Base-by-base conservation (phyloP, 345 rosid genomes). In the Viola odorata region DNA sequence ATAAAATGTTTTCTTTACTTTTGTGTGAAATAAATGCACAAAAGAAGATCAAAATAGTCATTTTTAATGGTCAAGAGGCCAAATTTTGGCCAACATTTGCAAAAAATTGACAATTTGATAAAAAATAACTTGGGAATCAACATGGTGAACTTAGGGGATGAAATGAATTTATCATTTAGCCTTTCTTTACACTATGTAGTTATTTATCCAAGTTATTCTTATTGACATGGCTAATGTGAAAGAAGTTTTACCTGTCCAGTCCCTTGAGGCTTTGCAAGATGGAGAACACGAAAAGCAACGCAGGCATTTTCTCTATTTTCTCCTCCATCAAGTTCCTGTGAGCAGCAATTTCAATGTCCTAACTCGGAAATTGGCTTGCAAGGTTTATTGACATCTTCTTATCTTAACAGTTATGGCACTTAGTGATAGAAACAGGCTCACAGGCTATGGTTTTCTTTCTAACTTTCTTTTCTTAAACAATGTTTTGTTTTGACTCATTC, bases 201-300 rank as follows among this genome's bases (percentile, higher is more conserved):
- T 5, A n/a, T 54, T 48, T 59, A 9, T 49, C 5, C n/a, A 13
- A 14, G 40, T 8, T 75, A 54, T 45, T 57, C 58, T 54, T 67
- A 7, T 40, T 49, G 48, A 69, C 62, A 57, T 50, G 68, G 38
- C 50, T 73, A 36, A 71, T 64, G 39, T 72, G 16, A 58, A n/a
- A 40, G 49, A 55, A 53, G 50, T 58, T 41, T 50, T 48, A 50
- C 57, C 44, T 69, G 36, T 79, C 53, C 76, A 94, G 99, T 94
- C 97, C 47, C 95, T 94, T 62, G 97, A 90, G 79, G 91, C 97
- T 37, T 81, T 90, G 89, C 90, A 86, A 84, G 99, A 90, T 65
- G 99, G 96, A 63, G 97, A 94, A 70, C 96, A 87, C 81, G 97
- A 84, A 74, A 87, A 81, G 77, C 96, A 94, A 73, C 84, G 99